Percentiles rank a stretch among this genome's conserved stretches.
Evolutionary conservation across 495 filamentous ascomycete species (phyloP).

Genomic region (Penicillium soppii): DNA sequence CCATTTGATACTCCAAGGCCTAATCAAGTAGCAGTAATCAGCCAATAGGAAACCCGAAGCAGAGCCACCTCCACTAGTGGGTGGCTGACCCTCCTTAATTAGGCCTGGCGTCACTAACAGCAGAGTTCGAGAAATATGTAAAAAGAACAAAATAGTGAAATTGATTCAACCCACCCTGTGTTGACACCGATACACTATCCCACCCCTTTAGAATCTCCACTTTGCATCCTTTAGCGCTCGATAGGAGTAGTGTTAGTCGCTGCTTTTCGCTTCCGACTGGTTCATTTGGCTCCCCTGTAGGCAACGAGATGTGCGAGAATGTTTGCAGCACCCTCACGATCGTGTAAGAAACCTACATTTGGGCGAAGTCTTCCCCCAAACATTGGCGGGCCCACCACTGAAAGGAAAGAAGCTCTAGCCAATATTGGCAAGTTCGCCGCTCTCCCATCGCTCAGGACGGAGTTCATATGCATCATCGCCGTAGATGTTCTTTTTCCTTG

Average conservation of each 20-base stretch:
- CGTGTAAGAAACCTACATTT: conserved; percentile 38
- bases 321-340: conserved; percentile 34
- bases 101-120: too few species aligned
- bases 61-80: too few species aligned
- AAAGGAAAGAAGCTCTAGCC: not conserved
- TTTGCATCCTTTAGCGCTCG: conserved; percentile 31
- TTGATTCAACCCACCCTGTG: too few species aligned
- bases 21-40: too few species aligned
- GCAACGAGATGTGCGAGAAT: conserved; percentile 29
- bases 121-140: too few species aligned
- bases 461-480: not conserved
- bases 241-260: conserved; percentile 26
- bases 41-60: too few species aligned
- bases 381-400: not conserved
- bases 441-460: not conserved
- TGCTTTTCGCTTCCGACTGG: conserved; percentile 29
- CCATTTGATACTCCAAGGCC: too few species aligned
- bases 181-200: not conserved
- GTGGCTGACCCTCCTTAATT: too few species aligned
- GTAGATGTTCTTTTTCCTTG: not conserved
- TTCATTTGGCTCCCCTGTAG: conserved; percentile 11
- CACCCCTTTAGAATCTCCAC: conserved; percentile 9
- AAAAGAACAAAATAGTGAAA: too few species aligned
- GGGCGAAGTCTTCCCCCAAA: conserved; percentile 34
- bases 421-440: not conserved